phyloP scores from a whole-genome alignment of 306 rosid genomes.

The Gleditsia sinensis region DNA sequence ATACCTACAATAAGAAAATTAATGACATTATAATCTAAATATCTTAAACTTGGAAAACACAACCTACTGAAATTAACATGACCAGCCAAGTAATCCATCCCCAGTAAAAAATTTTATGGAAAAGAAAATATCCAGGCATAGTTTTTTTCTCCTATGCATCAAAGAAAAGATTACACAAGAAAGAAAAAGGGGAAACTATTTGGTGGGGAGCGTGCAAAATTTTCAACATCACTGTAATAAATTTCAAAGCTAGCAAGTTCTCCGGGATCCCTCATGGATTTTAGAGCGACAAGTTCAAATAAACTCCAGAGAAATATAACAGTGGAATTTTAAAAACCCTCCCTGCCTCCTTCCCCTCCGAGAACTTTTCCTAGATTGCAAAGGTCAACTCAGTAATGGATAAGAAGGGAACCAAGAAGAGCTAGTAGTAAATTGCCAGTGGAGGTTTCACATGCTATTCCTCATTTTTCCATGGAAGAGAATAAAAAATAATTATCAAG shows the following conservation, averaged over 20 bases:
- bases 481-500: background rate
- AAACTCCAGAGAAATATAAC: background rate
- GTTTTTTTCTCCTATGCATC: background rate
- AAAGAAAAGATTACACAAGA: background rate
- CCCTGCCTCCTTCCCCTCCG: background rate
- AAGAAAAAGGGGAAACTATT: no score
- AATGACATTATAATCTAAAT: background rate
- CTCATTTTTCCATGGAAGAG: background rate
- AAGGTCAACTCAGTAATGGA: background rate
- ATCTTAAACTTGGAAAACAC: slow-evolving; percentile 15
- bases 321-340: background rate
- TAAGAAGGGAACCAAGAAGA: background rate
- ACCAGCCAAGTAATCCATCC: slow-evolving; percentile 1
- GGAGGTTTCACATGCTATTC: background rate
- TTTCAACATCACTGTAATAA: background rate
- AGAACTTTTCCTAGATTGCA: background rate
- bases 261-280: background rate
- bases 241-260: background rate
- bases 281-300: background rate
- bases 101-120: background rate
- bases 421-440: background rate
- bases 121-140: no score
- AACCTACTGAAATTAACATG: slow-evolving; percentile 17
- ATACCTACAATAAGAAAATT: slow-evolving; percentile 40
- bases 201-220: no score